Percentiles rank a stretch among this genome's conserved stretches.
Evolutionary conservation across 805 yeast species (phyloP).

Genomic region (Barnettozyma sp.): DNA sequence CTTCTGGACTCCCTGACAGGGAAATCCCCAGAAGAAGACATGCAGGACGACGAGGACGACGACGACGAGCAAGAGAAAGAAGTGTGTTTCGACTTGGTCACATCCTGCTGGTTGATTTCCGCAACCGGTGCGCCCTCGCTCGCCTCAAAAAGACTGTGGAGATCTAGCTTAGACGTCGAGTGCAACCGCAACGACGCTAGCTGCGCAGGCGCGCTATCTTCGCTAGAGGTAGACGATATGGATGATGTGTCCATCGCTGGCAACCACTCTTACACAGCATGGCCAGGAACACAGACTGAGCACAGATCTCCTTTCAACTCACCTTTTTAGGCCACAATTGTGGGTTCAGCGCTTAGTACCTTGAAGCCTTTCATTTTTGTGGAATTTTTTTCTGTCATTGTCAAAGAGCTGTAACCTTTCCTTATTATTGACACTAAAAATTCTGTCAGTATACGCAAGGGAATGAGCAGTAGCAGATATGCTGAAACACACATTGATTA

Average conservation of each 20-base stretch:
- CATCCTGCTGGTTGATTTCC: too few relatives aligned
- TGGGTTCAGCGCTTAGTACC: not conserved
- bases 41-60: too few relatives aligned
- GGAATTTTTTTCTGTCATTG: too few relatives aligned
- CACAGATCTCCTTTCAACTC: not conserved
- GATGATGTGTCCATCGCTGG: constrained; percentile 3
- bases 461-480: not conserved
- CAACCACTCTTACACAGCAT: not conserved
- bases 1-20: not conserved
- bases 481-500: too few relatives aligned
- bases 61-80: not conserved
- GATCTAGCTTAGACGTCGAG: constrained; percentile 2
- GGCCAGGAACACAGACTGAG: not conserved
- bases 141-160: constrained; percentile 2
- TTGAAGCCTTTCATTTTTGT: not conserved
- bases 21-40: too few relatives aligned
- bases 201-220: constrained; percentile 8
- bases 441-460: too few relatives aligned
- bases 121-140: too few relatives aligned
- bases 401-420: too few relatives aligned
- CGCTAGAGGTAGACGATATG: constrained; percentile 3
- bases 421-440: not conserved
- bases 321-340: constrained; percentile 3
- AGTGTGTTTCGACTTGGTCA: too few relatives aligned
- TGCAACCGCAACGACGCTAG: constrained; percentile 8